Conservation (phyloP, 768 basidiomycete species). For the Chlorophyllum brunneum region DNA sequence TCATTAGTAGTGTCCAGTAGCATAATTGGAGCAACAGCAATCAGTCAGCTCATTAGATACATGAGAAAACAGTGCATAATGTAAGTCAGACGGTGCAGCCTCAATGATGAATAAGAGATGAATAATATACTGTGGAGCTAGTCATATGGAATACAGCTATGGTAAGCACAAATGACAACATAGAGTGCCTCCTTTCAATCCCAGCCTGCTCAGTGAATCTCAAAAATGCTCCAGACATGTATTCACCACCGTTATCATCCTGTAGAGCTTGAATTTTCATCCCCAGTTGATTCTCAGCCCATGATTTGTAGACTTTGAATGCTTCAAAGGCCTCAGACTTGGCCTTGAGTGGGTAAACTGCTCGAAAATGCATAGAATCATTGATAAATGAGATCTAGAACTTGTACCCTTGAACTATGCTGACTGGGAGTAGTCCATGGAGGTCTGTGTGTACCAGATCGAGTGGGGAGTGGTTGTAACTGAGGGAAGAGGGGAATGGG, state of each 20-base stretch:
- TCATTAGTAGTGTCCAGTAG: too few species aligned
- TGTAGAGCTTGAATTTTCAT: conserved; percentile 21
- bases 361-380: conserved; percentile 18
- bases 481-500: conserved; percentile 12
- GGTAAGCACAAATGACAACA: too few species aligned
- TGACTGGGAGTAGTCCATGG: conserved; percentile 23
- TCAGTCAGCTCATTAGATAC: too few species aligned
- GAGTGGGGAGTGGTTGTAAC: conserved; percentile 12
- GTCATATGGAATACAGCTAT: too few species aligned
- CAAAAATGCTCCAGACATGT: conserved; percentile 21
- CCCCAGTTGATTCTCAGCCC: conserved; percentile 27
- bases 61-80: too few species aligned
- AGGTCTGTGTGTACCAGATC: conserved; percentile 26
- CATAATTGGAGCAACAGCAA: too few species aligned
- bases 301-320: conserved; percentile 30
- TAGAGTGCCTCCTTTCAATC: too few species aligned
- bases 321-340: conserved; percentile 24
- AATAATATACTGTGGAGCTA: too few species aligned
- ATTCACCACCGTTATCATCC: conserved; percentile 35
- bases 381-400: conserved; percentile 31
- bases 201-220: conserved; percentile 17
- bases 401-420: conserved; percentile 16
- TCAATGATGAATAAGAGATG: too few species aligned
- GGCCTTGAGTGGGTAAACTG: conserved; percentile 17
- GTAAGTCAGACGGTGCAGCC: too few species aligned